phyloP scores from a whole-genome alignment of 306 rosid genomes.

The Cucurbita argyrosperma region DNA sequence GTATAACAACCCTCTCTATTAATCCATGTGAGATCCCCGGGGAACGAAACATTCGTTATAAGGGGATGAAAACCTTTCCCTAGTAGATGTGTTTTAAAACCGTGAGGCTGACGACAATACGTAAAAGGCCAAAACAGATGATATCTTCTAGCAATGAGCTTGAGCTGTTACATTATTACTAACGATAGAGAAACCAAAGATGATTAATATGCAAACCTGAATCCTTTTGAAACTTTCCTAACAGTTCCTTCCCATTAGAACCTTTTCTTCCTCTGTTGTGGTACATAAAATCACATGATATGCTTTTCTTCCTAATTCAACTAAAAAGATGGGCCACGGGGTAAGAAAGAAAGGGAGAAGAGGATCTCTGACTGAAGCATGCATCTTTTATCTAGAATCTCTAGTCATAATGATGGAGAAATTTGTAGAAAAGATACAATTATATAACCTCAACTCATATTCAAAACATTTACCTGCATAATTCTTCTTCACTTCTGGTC shows the following conservation, averaged over 20 bases:
- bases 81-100: too few relatives aligned
- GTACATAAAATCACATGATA: background rate
- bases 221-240: background rate
- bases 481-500: background rate
- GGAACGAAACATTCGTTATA: too few relatives aligned
- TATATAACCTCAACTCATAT: background rate
- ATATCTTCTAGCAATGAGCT: too few relatives aligned
- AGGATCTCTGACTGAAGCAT: background rate
- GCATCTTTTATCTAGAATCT: background rate
- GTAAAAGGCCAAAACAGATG: too few relatives aligned
- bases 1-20: background rate
- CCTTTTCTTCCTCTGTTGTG: background rate
- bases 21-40: too few relatives aligned
- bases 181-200: background rate
- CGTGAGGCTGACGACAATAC: too few relatives aligned
- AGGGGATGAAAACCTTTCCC: too few relatives aligned
- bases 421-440: background rate
- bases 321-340: background rate
- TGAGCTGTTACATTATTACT: too few relatives aligned
- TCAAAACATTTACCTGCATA: background rate
- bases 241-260: background rate
- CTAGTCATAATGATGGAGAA: background rate
- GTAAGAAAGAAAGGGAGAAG: background rate
- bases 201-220: background rate
- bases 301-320: background rate